Percentiles rank a stretch among this genome's conserved stretches.
phyloP scores from a whole-genome alignment of 23 red algal species.

The Gracilariopsis chorda region DNA sequence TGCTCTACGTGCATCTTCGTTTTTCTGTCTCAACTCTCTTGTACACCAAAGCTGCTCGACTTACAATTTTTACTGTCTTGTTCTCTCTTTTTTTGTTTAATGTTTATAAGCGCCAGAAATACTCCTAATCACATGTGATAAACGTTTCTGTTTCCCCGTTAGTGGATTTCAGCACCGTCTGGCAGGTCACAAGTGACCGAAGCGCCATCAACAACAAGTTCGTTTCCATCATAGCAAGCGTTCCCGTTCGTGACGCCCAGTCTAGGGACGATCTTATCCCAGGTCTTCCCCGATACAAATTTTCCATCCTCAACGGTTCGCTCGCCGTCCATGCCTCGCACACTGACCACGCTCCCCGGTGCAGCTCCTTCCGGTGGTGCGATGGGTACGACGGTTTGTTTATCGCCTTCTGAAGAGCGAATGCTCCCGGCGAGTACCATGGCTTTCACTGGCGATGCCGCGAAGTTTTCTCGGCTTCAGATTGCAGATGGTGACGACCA shows the following conservation, averaged over 20 bases:
- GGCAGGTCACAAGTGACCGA: conserved; percentile 35
- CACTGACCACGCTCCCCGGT: conserved; percentile 9
- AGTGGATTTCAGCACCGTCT: conserved; percentile 77
- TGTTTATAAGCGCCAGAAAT: too few relatives aligned
- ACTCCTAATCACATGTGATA: too few relatives aligned
- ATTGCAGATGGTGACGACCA: conserved; percentile 71
- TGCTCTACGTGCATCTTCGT: too few relatives aligned
- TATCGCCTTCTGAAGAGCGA: conserved; percentile 17
- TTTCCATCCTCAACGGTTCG: conserved; percentile 57
- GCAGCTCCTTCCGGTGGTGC: neutral
- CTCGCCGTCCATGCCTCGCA: conserved; percentile 27
- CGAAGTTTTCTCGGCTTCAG: conserved; percentile 73
- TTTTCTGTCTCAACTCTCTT: too few relatives aligned
- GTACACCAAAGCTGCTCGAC: too few relatives aligned
- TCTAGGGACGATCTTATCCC: conserved; percentile 64
- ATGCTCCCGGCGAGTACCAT: conserved; percentile 74
- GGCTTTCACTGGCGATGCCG: conserved; percentile 58
- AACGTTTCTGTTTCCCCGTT: conserved; percentile 15
- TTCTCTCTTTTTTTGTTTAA: too few relatives aligned
- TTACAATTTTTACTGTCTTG: too few relatives aligned
- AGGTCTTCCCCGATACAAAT: conserved; percentile 62
- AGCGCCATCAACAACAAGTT: conserved; percentile 9
- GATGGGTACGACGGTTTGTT: conserved; percentile 52
- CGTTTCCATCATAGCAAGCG: conserved; percentile 46
- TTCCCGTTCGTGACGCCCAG: conserved; percentile 27